These are phyloP conservation scores for Paraconiothyrium brasiliense DNA, from an alignment of 2,329 filamentous ascomycete species.

Conservation along the genomic window DNA sequence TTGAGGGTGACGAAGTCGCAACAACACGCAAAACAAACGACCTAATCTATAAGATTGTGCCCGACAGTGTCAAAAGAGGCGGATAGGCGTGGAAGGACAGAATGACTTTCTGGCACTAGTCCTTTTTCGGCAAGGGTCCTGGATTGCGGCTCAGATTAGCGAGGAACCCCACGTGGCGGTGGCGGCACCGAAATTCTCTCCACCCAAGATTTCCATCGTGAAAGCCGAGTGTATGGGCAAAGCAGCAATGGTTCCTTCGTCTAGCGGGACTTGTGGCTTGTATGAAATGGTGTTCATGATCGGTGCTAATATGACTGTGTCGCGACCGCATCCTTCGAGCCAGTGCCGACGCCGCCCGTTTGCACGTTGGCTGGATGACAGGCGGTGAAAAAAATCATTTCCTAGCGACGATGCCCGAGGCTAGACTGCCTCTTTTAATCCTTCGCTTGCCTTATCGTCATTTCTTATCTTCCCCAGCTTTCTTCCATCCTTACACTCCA, in stretches of 20 bases:
- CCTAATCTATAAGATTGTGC: too few relatives aligned
- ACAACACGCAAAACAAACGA: too few relatives aligned
- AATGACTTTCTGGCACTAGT: background rate
- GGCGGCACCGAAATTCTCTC: slow-evolving; percentile 7
- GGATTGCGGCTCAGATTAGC: slow-evolving; percentile 3
- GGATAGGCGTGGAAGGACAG: too few relatives aligned
- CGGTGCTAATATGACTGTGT: background rate
- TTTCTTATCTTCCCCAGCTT: slow-evolving; percentile 28
- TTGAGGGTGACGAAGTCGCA: too few relatives aligned
- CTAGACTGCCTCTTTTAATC: slow-evolving; percentile 32
- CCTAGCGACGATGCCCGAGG: slow-evolving; percentile 32
- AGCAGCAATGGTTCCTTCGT: too few relatives aligned
- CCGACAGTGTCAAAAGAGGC: too few relatives aligned
- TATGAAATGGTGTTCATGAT: background rate
- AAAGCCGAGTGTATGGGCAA: background rate
- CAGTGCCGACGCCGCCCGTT: slow-evolving; percentile 1
- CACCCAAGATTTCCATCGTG: background rate
- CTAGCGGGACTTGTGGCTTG: background rate
- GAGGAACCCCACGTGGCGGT: slow-evolving; percentile 15
- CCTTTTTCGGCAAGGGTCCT: background rate
- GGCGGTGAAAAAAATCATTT: slow-evolving; percentile 43
- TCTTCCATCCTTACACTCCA: slow-evolving; percentile 23
- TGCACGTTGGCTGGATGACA: slow-evolving; percentile 34
- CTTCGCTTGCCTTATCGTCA: slow-evolving; percentile 18
- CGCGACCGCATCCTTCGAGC: background rate